A percentile compares a stretch with the other conserved stretches of the same genome.
Conservation (phyloP, 2,329 filamentous ascomycete species). For the Xylaria sp. region DNA sequence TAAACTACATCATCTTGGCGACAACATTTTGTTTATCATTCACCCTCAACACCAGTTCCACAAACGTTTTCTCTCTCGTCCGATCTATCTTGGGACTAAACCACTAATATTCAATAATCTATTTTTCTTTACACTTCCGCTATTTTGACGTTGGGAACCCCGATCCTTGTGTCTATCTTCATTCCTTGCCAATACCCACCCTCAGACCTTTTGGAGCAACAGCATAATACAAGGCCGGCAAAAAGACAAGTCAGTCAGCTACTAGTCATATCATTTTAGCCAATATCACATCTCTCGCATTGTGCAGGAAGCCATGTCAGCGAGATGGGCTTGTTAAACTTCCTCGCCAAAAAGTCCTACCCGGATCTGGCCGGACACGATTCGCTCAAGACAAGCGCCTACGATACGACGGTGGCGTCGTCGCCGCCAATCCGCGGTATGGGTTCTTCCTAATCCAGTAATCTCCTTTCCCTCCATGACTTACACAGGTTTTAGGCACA, state of each 20-base stretch:
- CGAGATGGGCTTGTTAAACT: conserved; percentile 53
- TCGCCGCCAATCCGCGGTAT: conserved; percentile 54
- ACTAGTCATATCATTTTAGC: neutral
- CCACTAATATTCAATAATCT: neutral
- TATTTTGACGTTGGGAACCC: neutral
- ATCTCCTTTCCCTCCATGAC: conserved; percentile 35
- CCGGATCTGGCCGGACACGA: conserved; percentile 33
- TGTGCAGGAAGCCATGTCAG: conserved; percentile 13
- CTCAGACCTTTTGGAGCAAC: conserved; percentile 3
- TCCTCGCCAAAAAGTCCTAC: conserved; percentile 49
- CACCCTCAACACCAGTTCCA: neutral
- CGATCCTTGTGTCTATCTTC: conserved; percentile 8
- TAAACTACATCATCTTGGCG: neutral
- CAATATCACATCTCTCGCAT: neutral
- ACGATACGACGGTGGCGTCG: conserved; percentile 53
- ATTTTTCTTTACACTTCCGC: neutral
- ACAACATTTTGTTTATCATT: conserved; percentile 5
- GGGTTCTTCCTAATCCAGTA: conserved; percentile 39
- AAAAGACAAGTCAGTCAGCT: neutral
- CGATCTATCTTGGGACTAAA: neutral
- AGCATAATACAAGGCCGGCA: neutral
- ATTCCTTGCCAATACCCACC: neutral
- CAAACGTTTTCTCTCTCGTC: conserved; percentile 10
- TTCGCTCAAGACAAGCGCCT: conserved; percentile 52
- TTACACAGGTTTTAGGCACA: conserved; percentile 50